phyloP scores from a whole-genome alignment of 306 rosid genomes.

The Cucumis cinereus region DNA sequence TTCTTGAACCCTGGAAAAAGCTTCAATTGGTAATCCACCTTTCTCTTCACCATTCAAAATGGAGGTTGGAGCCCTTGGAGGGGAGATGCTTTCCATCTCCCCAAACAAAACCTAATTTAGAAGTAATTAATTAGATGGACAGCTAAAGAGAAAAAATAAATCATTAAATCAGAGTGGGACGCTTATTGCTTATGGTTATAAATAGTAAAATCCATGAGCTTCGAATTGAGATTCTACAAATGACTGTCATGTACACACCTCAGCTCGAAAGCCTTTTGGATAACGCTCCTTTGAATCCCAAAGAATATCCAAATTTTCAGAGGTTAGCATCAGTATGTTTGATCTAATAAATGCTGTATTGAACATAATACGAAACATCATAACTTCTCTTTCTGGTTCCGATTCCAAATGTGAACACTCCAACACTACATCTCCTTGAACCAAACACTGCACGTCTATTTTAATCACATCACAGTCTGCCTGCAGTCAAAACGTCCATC shows the following conservation, averaged over 20 bases:
- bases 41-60: conserved; percentile 87
- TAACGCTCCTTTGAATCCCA: conserved; percentile 91
- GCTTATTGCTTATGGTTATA: background rate
- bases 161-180: background rate
- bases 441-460: conserved; percentile 88
- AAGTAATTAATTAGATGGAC: background rate
- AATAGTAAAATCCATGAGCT: background rate
- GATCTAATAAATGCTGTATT: conserved; percentile 92
- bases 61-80: conserved; percentile 57
- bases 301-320: conserved; percentile 87
- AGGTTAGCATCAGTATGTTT: conserved; percentile 67
- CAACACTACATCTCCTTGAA: conserved; percentile 97
- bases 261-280: conserved; percentile 86
- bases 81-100: conserved; percentile 74
- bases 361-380: conserved; percentile 97
- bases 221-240: background rate
- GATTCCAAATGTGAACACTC: conserved; percentile 90
- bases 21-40: conserved; percentile 95
- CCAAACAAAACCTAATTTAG: conserved; percentile 78
- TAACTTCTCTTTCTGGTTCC: conserved; percentile 87
- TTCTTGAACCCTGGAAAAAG: conserved; percentile 96
- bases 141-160: background rate
- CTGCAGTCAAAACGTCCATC: conserved; percentile 37
- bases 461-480: conserved; percentile 92
- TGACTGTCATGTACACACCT: conserved; percentile 39